phyloP scores from a whole-genome alignment of 2,329 filamentous ascomycete species.

The Aspergillus sp. region DNA sequence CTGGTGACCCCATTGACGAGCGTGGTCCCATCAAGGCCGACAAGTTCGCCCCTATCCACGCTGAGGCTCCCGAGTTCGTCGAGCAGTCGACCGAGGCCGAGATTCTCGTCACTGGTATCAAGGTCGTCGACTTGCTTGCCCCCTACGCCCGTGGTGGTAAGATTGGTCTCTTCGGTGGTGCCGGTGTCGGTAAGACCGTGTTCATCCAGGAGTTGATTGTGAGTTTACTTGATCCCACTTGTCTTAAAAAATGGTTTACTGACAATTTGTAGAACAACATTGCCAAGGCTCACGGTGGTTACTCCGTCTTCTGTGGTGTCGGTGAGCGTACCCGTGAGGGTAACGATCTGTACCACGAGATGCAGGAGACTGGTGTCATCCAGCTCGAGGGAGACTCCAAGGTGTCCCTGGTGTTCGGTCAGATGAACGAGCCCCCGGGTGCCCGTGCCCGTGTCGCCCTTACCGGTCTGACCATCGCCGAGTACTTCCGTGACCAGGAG shows the following conservation, averaged over 20 bases:
- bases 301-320: constrained; percentile 99
- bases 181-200: constrained; percentile 99
- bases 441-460: constrained; percentile 99
- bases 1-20: constrained; percentile 99
- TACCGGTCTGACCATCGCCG: constrained; percentile 66
- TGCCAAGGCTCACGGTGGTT: constrained; percentile 99
- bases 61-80: constrained; percentile 84
- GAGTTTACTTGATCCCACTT: constrained; percentile 28
- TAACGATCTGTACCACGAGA: constrained; percentile 99
- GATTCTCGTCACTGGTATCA: constrained; percentile 98
- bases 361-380: constrained; percentile 99
- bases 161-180: constrained; percentile 99
- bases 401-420: constrained; percentile 98
- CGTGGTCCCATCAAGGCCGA: constrained; percentile 94
- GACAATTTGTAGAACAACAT: constrained; percentile 77
- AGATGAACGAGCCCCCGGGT: constrained; percentile 99
- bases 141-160: constrained; percentile 99
- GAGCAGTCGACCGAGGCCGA: constrained; percentile 97
- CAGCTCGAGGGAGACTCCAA: constrained; percentile 99
- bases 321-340: constrained; percentile 99
- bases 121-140: constrained; percentile 98
- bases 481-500: constrained; percentile 76
- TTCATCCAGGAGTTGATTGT: constrained; percentile 99
- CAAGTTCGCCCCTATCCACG: constrained; percentile 87
- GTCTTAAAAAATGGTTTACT: background rate